phyloP scores from a whole-genome alignment of 2,329 filamentous ascomycete genomes.

The Fusarium phyllophilum region DNA sequence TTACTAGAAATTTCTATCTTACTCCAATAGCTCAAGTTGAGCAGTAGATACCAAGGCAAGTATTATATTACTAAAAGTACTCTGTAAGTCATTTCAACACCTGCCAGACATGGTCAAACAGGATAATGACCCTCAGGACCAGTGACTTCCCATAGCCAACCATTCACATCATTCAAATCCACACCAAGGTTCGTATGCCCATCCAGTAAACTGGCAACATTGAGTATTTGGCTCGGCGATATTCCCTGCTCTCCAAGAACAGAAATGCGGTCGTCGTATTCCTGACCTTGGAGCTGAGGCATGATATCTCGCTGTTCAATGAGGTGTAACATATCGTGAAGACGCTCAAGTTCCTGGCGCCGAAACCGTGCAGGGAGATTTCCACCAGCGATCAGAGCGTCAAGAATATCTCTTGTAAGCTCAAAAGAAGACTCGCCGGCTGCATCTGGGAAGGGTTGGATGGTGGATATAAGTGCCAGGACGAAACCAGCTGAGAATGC shows the following conservation, averaged over 20 bases:
- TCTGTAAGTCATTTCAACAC: accelerated
- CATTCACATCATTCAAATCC: background rate
- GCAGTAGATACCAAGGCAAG: background rate
- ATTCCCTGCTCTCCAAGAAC: background rate
- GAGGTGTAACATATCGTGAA: background rate
- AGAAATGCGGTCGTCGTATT: no score
- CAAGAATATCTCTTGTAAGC: background rate
- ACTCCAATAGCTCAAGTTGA: accelerated
- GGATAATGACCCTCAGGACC: background rate
- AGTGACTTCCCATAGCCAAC: background rate
- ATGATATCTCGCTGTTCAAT: background rate
- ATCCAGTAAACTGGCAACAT: background rate
- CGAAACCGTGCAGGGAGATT: background rate
- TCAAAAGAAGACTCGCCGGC: background rate
- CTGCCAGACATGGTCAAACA: background rate
- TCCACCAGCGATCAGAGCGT: background rate
- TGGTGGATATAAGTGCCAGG: background rate
- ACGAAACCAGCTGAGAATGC: background rate
- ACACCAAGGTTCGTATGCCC: background rate
- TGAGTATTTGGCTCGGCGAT: background rate
- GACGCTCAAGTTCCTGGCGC: background rate
- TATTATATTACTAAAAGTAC: background rate
- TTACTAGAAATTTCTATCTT: background rate
- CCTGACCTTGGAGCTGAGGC: background rate
- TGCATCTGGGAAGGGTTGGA: background rate